Base-by-base conservation (phyloP, 371 early-diverging fungal species). In the Mucor lusitanicus region DNA sequence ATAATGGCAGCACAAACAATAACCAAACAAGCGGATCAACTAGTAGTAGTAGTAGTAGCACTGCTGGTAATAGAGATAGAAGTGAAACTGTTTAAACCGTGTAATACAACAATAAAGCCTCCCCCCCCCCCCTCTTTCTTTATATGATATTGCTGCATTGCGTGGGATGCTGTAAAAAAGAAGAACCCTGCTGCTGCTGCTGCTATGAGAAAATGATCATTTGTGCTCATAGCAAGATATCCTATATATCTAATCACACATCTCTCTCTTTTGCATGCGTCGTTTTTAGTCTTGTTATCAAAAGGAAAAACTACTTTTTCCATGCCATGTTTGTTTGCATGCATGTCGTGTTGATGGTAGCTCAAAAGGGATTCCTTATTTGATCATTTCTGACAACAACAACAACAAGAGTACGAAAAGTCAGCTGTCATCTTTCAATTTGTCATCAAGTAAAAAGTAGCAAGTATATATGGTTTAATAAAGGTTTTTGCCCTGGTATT, bases 81-180 rank as follows among this genome's bases (percentile, higher is more conserved):
- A 65, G 66, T 65, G 66, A 53, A 9, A 65, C 66, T 19, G 39
- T 65, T 50, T 65, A 53, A 58, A 23, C 53, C 13, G 44, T 44
- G 19, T n/a, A n/a, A n/a, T 44, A 44, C 44, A 44, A 46, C 46
- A 46, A 46, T 46, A 46, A 21, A 46, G 8, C 21, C 19, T 11
- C 21, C 44, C 19, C 19, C n/a, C n/a, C 1, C 8, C 8, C 11
- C 21, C 19, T 46, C 17, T 46, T 44, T 19, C 15, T 40, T 35
- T 12, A 44, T 17, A 44, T 8, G 9, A 44, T n/a, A 44, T 19
- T 6, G 6, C 19, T 44, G 44, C 44, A 44, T 44, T 35, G 37
- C 12, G 37, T 35, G 37, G 12, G 12, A 35, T 35, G 12, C 37
- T 35, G 37, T 35, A 35, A 35, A 35, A 35, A 12, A 33, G 9